Evolutionary conservation across 352 stramenopile species (phyloP), one percentile per base, ranked within the genome.

Genomic region (Pythium graminicola): DNA sequence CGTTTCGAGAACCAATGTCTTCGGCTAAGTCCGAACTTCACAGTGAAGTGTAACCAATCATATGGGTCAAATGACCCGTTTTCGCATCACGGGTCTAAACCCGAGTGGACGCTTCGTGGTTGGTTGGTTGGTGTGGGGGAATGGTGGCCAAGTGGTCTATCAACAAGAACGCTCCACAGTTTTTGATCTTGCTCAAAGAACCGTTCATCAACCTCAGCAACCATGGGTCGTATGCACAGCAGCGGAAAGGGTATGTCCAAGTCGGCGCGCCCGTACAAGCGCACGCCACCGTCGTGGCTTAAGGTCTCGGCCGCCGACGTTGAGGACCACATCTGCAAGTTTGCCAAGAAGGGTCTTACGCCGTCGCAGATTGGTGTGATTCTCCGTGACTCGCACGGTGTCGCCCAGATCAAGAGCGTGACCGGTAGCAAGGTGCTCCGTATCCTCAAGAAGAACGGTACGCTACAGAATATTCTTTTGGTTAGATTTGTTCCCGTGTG

Each of bases 241-340:
- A 89, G 77, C 69, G 96, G 97, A 68, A 99, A 99, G 95, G 97
- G 97, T 87, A 99, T 99, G 82, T 97, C 94, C 68, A 98, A 97
- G 77, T 98, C 94, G 69, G 96, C 97, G 78, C 85, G 89, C 65
- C 97, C 97, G 56, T 99, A 99, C 95, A 99, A 99, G 85, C 92
- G 97, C 73, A 96, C 94, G 64, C 94, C 97, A 54, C 95, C 97
- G 43, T 98, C 95, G 64, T 99, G 97, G 97, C 84, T 98, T 56
- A 99, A 99, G 84, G 86, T 97, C 62, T 95, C 93, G 48, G 31
- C 93, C 31, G 76, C 90, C 50, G 95, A 99, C 69, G 95, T 99
- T 24, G 96, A 99, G 70, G 95, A 99, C 52, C 94, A 99, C 62
- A 96, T 99, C 50, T 99, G 96, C 95, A 99, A 99, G 82, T 95